Conservation (phyloP, 768 basidiomycete species). For the Dioszegia crocea region DNA sequence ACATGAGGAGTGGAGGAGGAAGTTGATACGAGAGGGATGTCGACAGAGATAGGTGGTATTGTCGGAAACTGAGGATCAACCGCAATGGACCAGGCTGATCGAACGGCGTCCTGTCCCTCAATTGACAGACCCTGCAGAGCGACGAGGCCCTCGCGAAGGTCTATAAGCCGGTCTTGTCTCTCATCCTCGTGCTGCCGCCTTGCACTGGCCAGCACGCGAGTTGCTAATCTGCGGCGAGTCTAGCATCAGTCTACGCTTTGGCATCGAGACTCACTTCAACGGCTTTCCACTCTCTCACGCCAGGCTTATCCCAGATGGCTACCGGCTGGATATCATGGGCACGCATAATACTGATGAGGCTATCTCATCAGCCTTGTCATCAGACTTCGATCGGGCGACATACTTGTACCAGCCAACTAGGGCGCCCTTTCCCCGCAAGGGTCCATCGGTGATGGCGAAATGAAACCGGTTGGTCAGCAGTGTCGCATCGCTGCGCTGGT, state of each 20-base stretch:
- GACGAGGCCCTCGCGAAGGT: slow-evolving; percentile 11
- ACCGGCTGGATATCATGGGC: slow-evolving; percentile 39
- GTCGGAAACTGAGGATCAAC: too few species aligned
- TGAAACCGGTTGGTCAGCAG: slow-evolving; percentile 46
- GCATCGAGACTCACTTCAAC: slow-evolving; percentile 26
- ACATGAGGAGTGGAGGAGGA: not conserved
- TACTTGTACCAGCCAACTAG: slow-evolving; percentile 48
- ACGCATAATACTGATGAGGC: slow-evolving; percentile 40
- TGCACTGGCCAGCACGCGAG: slow-evolving; percentile 22
- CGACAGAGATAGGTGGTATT: too few species aligned
- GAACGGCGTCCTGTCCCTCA: slow-evolving; percentile 20
- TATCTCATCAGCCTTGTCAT: slow-evolving; percentile 6
- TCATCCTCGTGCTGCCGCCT: slow-evolving; percentile 33
- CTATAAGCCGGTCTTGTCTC: slow-evolving; percentile 22
- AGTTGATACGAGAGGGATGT: too few species aligned
- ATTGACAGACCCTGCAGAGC: slow-evolving; percentile 13
- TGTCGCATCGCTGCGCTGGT: slow-evolving; percentile 46
- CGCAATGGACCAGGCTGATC: not conserved
- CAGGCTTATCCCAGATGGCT: slow-evolving; percentile 44
- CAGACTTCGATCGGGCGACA: slow-evolving; percentile 6
- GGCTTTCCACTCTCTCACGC: slow-evolving; percentile 44
- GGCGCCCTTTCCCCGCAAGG: slow-evolving; percentile 36
- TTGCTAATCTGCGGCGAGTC: slow-evolving; percentile 21
- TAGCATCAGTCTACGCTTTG: not conserved
- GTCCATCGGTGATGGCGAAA: slow-evolving; percentile 36